Base-by-base conservation (phyloP, 805 yeast genomes). In the Myxozyma geophila region DNA sequence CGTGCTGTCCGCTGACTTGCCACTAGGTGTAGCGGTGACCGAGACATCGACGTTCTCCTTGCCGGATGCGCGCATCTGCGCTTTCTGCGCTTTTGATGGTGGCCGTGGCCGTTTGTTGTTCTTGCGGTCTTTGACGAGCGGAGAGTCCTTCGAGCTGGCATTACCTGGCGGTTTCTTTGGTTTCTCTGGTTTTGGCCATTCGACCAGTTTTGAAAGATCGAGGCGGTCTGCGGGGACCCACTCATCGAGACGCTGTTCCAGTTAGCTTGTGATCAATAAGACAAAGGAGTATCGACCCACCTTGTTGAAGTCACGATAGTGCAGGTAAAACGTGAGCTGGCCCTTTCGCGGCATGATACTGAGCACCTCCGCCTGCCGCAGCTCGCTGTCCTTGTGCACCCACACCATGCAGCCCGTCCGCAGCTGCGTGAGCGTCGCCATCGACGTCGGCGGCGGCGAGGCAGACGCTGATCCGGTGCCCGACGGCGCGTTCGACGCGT, bases 301-400 rank as follows among this genome's bases (percentile, higher is more conserved):
- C 70, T 95, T 95, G 79, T 95, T 95, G 80, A 87, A 95, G 70
- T 92, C 97, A 58, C 86, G 90, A 77, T 92, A 95, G 76, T 95
- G 99, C 37, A 95, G 97, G 74, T 95, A 95, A 75, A 88, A 92
- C 68, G 85, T 89, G 39, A 86, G 85, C 65, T 88, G 84, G 13
- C 92, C 90, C 74, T 91, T 88, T 71, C 89, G 86, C 52, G 83
- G 76, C 66, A 89, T 90, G 55, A 85, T 82, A 19, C 92, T 90
- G 51, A 95, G 78, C 49, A 95, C 85, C 74, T 95, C 99, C 1
- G 98, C 98, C 40, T 86, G 74, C 66, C 97, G 80, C 65, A 81
- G 83, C 67, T 88, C 92, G 36, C 85, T 89, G 72, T 92, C 97
- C 74, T 95, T 93, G 64, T 80, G 80, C 7, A 89, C 96, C 75